Conservation (phyloP, 352 stramenopile species). For the Elongisporangium senticosum region DNA sequence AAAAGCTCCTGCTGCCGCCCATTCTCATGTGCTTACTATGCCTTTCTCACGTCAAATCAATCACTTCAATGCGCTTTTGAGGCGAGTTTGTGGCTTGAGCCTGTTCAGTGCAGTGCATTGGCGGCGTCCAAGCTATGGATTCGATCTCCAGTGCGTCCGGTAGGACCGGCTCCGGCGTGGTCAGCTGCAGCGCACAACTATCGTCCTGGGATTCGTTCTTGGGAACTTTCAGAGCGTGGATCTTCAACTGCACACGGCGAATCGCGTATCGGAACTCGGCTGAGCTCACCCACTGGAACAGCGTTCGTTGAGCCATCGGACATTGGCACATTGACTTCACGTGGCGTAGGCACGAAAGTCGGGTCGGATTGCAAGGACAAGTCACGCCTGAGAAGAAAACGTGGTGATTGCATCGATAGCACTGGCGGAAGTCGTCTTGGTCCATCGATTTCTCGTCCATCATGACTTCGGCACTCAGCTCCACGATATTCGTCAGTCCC, state of each 20-base stretch:
- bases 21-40: neutral
- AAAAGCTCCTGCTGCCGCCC: neutral
- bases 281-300: constrained; percentile 64
- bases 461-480: constrained; percentile 59
- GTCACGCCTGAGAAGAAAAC: constrained; percentile 80
- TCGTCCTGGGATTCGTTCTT: constrained; percentile 4
- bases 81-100: neutral
- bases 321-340: constrained; percentile 62
- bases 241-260: constrained; percentile 65
- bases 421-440: constrained; percentile 63
- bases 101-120: neutral
- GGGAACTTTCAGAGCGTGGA: constrained; percentile 23
- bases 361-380: constrained; percentile 51
- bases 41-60: neutral
- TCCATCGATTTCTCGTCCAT: constrained; percentile 71
- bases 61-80: neutral
- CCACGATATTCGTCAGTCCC: constrained; percentile 47
- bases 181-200: constrained; percentile 1
- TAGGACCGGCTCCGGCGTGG: constrained; percentile 2
- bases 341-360: constrained; percentile 61
- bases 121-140: neutral
- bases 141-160: neutral
- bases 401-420: constrained; percentile 67
- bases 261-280: constrained; percentile 65
- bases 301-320: constrained; percentile 36